phyloP scores from a whole-genome alignment of 352 stramenopile genomes.

The Blastocystis sp. region DNA sequence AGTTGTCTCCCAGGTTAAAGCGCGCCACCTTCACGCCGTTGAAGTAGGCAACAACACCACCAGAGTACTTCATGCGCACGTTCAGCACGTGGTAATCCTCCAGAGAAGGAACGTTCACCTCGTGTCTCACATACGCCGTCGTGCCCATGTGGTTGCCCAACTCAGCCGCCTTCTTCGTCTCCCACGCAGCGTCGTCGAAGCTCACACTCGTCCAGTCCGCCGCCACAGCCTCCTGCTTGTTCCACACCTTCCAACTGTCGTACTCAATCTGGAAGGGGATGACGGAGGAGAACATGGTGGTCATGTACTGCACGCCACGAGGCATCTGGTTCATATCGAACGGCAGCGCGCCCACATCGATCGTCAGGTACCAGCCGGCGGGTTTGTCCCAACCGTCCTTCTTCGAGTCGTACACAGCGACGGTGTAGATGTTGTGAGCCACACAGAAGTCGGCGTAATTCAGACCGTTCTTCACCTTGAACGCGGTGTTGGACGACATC shows the following conservation, averaged over 20 bases:
- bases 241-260: not conserved
- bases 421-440: not conserved
- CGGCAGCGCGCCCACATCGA: constrained; percentile 16
- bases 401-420: not conserved
- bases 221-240: not conserved
- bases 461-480: not conserved
- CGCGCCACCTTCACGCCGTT: not conserved
- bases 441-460: constrained; percentile 55
- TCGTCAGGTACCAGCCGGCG: constrained; percentile 17
- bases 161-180: constrained; percentile 2
- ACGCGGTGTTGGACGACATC: not conserved
- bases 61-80: constrained; percentile 10
- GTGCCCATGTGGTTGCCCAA: not conserved
- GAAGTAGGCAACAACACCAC: constrained; percentile 7
- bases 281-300: not conserved
- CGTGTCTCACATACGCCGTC: not conserved
- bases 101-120: not conserved
- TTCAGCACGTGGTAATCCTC: constrained; percentile 4
- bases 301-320: not conserved
- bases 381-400: constrained; percentile 30
- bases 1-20: not conserved
- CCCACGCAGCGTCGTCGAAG: constrained; percentile 8
- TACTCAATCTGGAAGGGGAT: constrained; percentile 9
- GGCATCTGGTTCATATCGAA: constrained; percentile 51
- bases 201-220: not conserved